Evolutionary conservation across 768 basidiomycete genomes (phyloP), one percentile per base, ranked within the genome.

Genomic region (Terana coerulea): DNA sequence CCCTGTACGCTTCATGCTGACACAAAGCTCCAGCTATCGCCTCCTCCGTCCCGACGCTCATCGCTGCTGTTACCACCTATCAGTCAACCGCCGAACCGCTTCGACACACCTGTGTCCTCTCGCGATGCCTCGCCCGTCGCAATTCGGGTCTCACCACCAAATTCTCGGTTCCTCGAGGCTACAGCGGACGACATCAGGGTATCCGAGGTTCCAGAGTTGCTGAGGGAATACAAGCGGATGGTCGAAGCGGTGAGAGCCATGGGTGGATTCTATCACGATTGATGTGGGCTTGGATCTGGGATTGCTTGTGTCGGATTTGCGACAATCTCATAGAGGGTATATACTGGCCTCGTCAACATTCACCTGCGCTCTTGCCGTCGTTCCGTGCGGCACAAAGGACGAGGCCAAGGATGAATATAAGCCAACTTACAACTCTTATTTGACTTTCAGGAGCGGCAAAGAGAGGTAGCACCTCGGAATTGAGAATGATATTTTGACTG

Each of bases 201-300:
- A 22, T 81, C 84, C 0, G 95, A 99, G 58, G 82, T 98, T 1
- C 81, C 75, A 0, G 81, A 86, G 57, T 72, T 99, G 36, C 69
- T 98, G 63, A 69, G 73, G 28, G 95, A 97, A 57, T 98, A 97
- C 66, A 79, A 80, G 56, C 72, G 86, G 37, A 64, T 97, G 46
- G 93, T 83, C 8, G 86, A 89, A 36, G 82, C 76, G 15, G 70
- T 93, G 29, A 70, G 78, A 24, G 73, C 70, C 19, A 68, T 77
- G 46, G 83, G 81, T 17, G 87, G 84, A 5, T 87, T 86, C 62
- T 69, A 65, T 17, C 65, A 67, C 17, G 60, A 60, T 5, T 59
- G 37, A 56, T 33, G 17, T 25, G 8, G 4, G 10, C 42, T 46
- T 46, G 19, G 36, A n/a, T n/a, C n/a, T n/a, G n/a, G n/a, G n/a